These are phyloP conservation scores for Leishmania amazonensis DNA, from an alignment of 208 protist genomes.

Conservation along the genomic window DNA sequence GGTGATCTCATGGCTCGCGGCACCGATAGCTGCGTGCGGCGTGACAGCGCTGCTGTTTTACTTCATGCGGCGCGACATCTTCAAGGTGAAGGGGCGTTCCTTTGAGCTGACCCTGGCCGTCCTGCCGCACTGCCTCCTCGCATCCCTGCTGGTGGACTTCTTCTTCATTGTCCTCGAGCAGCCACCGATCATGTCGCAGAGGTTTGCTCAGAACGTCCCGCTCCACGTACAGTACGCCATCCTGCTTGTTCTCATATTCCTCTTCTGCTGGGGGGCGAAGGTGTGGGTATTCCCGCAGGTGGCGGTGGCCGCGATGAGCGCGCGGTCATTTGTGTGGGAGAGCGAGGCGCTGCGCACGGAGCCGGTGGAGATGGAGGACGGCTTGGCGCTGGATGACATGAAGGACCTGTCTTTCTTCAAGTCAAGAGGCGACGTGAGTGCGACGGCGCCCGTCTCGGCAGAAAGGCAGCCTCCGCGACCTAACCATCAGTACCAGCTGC, in stretches of 20 bases:
- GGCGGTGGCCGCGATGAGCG: slow-evolving; percentile 35
- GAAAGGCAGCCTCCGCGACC: background rate
- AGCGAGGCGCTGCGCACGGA: slow-evolving; percentile 58
- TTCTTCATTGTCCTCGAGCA: slow-evolving; percentile 77
- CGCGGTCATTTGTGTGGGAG: slow-evolving; percentile 72
- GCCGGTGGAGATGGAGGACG: slow-evolving; percentile 18
- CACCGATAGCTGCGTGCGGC: slow-evolving; percentile 53
- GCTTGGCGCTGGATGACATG: slow-evolving; percentile 4
- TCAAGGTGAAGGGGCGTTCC: slow-evolving; percentile 61
- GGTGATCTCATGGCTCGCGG: slow-evolving; percentile 75
- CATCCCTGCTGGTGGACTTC: slow-evolving; percentile 71
- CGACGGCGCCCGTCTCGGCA: background rate
- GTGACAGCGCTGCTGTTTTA: slow-evolving; percentile 74
- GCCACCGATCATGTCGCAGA: slow-evolving; percentile 71
- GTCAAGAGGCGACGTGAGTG: background rate
- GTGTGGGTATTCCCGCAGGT: slow-evolving; percentile 57
- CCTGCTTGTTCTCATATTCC: slow-evolving; percentile 43
- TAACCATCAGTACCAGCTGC: background rate
- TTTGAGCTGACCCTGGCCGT: slow-evolving; percentile 58
- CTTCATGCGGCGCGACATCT: slow-evolving; percentile 56
- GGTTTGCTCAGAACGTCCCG: slow-evolving; percentile 52
- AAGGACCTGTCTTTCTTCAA: slow-evolving; percentile 37
- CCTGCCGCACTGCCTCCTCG: slow-evolving; percentile 72
- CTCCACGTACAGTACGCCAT: slow-evolving; percentile 51
- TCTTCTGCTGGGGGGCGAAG: slow-evolving; percentile 38